Conservation (phyloP, 75 land plant genomes). For the Selaginella moellendorffii region DNA sequence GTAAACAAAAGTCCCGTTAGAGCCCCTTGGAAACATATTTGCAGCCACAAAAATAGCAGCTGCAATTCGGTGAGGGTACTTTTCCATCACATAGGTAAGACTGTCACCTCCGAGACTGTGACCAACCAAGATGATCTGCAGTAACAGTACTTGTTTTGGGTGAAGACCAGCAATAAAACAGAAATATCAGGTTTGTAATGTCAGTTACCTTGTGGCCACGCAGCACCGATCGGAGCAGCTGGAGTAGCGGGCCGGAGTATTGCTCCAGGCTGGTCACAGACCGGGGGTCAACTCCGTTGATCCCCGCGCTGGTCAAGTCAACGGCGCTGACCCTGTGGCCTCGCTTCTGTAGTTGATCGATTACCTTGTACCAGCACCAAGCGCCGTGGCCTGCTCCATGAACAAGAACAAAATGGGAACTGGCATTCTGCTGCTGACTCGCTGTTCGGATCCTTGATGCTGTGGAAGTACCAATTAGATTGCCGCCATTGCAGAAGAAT, state of each 20-base stretch:
- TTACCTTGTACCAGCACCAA: neutral
- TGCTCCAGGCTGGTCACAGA: no score
- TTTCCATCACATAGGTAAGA: neutral
- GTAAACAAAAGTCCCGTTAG: no score
- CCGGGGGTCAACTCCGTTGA: no score
- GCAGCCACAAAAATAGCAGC: neutral
- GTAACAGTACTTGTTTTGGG: neutral
- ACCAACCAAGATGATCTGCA: no score
- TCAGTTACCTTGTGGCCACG: no score
- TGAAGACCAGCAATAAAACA: neutral
- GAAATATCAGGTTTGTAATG: neutral
- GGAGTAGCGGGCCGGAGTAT: neutral
- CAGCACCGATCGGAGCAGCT: neutral
- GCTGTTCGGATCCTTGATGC: no score
- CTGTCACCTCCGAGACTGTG: no score
- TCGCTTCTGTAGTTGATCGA: neutral
- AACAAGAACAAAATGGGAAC: no score
- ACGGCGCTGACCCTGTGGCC: neutral
- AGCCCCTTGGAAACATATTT: neutral
- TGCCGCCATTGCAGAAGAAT: no score
- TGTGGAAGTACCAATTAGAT: no score
- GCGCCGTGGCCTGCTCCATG: no score
- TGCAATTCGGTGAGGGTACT: neutral
- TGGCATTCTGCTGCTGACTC: no score
- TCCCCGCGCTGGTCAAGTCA: neutral